Percentiles rank a stretch among this genome's conserved stretches.
Conservation (phyloP, 2,329 filamentous ascomycete genomes). For the Diplodia scrobiculata region DNA sequence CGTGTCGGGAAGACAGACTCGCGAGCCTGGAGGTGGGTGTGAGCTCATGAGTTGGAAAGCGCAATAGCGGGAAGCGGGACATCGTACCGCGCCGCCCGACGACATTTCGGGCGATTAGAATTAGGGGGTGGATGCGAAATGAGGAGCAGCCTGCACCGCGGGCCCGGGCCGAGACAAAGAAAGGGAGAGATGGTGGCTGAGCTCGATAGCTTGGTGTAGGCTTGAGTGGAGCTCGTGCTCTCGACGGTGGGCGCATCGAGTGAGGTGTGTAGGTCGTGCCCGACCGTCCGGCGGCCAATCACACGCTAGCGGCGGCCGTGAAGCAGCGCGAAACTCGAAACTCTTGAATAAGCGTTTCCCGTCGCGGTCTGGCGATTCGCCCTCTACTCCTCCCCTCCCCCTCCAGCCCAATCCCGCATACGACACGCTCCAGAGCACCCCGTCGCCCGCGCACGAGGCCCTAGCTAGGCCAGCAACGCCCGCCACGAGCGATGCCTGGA, state of each 20-base stretch:
- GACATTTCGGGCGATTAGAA: constrained; percentile 43
- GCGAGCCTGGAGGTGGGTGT: constrained; percentile 65
- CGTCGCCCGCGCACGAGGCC: constrained; percentile 32
- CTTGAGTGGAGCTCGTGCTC: constrained; percentile 22
- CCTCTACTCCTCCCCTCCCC: constrained; percentile 2
- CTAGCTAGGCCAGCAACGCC: constrained; percentile 39
- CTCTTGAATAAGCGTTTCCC: constrained; percentile 17
- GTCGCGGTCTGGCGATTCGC: neutral
- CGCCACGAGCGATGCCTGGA: constrained; percentile 47
- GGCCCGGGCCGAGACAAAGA: constrained; percentile 9
- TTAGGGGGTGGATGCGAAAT: constrained; percentile 13
- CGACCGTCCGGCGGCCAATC: constrained; percentile 20
- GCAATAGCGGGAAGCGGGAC: constrained; percentile 1
- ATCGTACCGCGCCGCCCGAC: constrained; percentile 57
- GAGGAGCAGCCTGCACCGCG: constrained; percentile 7
- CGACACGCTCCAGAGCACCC: neutral
- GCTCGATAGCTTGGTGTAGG: constrained; percentile 17
- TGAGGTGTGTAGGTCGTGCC: constrained; percentile 11
- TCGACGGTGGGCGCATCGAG: neutral
- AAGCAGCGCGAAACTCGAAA: constrained; percentile 26
- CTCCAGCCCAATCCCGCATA: constrained; percentile 17
- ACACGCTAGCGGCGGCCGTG: constrained; percentile 5
- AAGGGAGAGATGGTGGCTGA: constrained; percentile 20
- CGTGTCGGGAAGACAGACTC: constrained; percentile 97
- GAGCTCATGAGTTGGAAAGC: constrained; percentile 32